A percentile compares a stretch with the other conserved stretches of the same genome.
These are phyloP conservation scores for Lasiodiplodia sp. DNA, from an alignment of 2,329 filamentous ascomycete genomes.

Conservation along the genomic window DNA sequence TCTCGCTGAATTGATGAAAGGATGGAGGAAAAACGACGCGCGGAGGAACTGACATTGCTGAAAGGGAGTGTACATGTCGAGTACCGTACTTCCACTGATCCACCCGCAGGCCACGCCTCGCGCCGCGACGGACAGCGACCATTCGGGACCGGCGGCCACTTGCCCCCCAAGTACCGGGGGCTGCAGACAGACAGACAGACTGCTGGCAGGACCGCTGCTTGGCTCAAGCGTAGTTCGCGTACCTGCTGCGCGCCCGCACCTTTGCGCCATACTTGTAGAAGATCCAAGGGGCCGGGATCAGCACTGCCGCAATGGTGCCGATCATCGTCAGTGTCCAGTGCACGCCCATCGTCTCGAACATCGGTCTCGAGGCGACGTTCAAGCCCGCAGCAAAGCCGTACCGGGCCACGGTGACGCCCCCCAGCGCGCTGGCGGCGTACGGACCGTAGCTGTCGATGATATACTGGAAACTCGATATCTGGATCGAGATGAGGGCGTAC, in stretches of 20 bases:
- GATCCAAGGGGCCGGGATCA: constrained; percentile 47
- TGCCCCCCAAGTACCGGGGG: neutral
- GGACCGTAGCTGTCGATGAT: constrained; percentile 51
- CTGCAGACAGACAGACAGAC: neutral
- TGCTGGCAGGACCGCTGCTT: neutral
- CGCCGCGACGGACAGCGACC: neutral
- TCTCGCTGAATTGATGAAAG: neutral
- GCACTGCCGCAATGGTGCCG: constrained; percentile 43
- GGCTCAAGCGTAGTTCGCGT: constrained; percentile 11
- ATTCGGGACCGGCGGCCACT: neutral
- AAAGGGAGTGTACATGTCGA: neutral
- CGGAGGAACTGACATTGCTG: neutral
- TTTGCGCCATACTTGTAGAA: constrained; percentile 43
- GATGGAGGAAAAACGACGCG: neutral
- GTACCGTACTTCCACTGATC: neutral
- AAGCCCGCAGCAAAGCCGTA: constrained; percentile 50
- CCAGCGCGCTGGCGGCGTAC: constrained; percentile 53
- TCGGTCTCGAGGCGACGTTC: constrained; percentile 49
- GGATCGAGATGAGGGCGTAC: constrained; percentile 56
- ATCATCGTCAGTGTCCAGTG: constrained; percentile 54
- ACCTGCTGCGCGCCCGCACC: constrained; percentile 24
- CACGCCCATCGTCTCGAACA: constrained; percentile 50
- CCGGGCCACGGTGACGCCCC: constrained; percentile 42
- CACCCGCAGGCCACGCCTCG: constrained; percentile 8
- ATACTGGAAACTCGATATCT: constrained; percentile 47